Evolutionary conservation across 2,329 filamentous ascomycete genomes (phyloP).

Genomic region (Hypoxylon sp.): DNA sequence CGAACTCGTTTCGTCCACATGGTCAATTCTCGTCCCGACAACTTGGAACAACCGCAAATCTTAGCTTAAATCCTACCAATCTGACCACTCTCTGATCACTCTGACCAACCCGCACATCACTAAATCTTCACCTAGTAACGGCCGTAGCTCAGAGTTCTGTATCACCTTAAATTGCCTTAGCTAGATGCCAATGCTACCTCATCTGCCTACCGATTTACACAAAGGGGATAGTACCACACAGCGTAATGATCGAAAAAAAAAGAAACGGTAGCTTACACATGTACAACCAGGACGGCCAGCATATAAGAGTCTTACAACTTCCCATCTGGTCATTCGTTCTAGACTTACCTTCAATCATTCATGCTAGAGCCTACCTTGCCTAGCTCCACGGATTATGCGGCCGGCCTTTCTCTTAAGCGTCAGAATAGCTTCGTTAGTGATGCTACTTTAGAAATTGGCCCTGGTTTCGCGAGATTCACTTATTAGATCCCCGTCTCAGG

Average conservation of each 20-base stretch:
- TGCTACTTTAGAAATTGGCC: neutral
- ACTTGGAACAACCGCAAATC: constrained; percentile 38
- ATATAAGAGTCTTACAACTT: constrained; percentile 22
- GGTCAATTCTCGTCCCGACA: constrained; percentile 38
- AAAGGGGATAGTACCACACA: constrained; percentile 19
- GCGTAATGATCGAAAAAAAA: constrained; percentile 20
- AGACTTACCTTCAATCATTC: constrained; percentile 1
- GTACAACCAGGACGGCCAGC: constrained; percentile 24
- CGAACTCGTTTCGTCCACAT: constrained; percentile 38
- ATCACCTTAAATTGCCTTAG: constrained; percentile 34
- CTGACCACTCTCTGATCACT: neutral
- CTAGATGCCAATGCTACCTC: constrained; percentile 25
- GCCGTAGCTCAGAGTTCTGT: constrained; percentile 37
- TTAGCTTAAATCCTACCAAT: constrained; percentile 30
- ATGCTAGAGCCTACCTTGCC: neutral
- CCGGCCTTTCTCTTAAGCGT: neutral
- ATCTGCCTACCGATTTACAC: constrained; percentile 14
- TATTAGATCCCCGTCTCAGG: constrained; percentile 3
- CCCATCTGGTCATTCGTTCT: neutral
- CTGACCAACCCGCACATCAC: constrained; percentile 13
- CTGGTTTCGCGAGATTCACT: neutral
- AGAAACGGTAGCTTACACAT: constrained; percentile 17
- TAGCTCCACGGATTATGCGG: neutral
- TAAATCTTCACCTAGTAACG: constrained; percentile 23
- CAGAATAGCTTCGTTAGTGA: neutral